phyloP scores from a whole-genome alignment of 768 basidiomycete species.

The Rhizopogon salebrosus region DNA sequence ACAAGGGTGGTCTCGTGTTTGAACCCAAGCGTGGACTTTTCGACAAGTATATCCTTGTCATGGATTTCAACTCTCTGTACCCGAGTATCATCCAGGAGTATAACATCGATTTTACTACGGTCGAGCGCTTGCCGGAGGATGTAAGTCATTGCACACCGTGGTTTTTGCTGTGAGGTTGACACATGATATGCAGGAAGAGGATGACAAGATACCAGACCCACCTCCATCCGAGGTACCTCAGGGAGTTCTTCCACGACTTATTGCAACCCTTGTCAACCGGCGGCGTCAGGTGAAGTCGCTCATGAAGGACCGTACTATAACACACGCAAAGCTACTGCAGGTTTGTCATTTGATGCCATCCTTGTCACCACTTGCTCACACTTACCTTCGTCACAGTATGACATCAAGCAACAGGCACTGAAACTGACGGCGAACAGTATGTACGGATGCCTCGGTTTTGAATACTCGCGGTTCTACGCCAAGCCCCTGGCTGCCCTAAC shows the following conservation, averaged over 20 bases:
- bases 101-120: slow-evolving; percentile 98
- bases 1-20: slow-evolving; percentile 97
- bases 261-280: slow-evolving; percentile 91
- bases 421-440: slow-evolving; percentile 99
- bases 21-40: slow-evolving; percentile 93
- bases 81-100: slow-evolving; percentile 99
- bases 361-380: not conserved
- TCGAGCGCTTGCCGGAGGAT: slow-evolving; percentile 64
- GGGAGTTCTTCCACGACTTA: slow-evolving; percentile 94
- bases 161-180: not conserved
- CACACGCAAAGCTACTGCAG: slow-evolving; percentile 77
- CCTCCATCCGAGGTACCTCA: slow-evolving; percentile 66
- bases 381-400: slow-evolving; percentile 51
- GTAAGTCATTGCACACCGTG: slow-evolving; percentile 27
- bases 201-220: slow-evolving; percentile 88
- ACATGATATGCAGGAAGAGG: slow-evolving; percentile 38
- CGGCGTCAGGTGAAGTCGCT: slow-evolving; percentile 86
- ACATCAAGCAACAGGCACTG: slow-evolving; percentile 94
- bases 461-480: slow-evolving; percentile 95
- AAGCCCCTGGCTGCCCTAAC: slow-evolving; percentile 95
- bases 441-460: slow-evolving; percentile 99
- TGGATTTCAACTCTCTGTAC: slow-evolving; percentile 99
- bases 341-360: slow-evolving; percentile 33
- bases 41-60: slow-evolving; percentile 96
- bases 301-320: slow-evolving; percentile 83